Evolutionary conservation across 2,329 filamentous ascomycete species (phyloP), one percentile per base, ranked within the genome.

Genomic region (Aspergillus unguis): DNA sequence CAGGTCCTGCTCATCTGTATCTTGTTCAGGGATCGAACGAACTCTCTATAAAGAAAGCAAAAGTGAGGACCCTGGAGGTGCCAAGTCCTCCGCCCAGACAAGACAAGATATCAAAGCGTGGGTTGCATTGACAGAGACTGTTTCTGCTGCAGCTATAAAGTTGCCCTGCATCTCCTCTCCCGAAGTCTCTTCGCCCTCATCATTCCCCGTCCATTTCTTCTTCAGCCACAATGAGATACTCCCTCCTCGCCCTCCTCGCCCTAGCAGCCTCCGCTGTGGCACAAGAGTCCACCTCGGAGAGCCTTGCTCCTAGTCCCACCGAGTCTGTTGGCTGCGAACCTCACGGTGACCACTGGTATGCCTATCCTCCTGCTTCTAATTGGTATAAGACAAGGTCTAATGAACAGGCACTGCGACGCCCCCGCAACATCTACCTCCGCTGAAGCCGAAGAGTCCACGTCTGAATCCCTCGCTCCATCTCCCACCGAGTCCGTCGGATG

Each of bases 351-450:
- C 64, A 66, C 47, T 66, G 64, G 62, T 62, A 53, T 42, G 54
- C 38, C 23, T n/a, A 8, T 38, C n/a, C 17, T 23, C 3, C 5
- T 38, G 3, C 6, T n/a, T n/a, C 11, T n/a, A 23, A n/a, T 25
- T 23, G 4, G n/a, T 38, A 6, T 9, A 5, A 23, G 5, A 38
- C 5, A n/a, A 38, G 6, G 11, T n/a, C 48, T n/a, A 11, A 23
- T 11, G n/a, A 25, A 35, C 2, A 67, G 66, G 65, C 64, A 68
- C 46, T 68, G 66, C 40, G 62, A 65, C 6, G 66, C 62, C 4
- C 63, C 65, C 9, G 62, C 59, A 8, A 44, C 49, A 6, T 53
- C 58, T 3, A 35, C 54, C 3, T 36, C 33, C 10, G 29, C 38
- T 23, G 37, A 55, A 6, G 42, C 56, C 31, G 50, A 47, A 3